A percentile compares a stretch with the other conserved stretches of the same genome.
Evolutionary conservation across 306 rosid genomes (phyloP).

Genomic region (Vigna hirtella): DNA sequence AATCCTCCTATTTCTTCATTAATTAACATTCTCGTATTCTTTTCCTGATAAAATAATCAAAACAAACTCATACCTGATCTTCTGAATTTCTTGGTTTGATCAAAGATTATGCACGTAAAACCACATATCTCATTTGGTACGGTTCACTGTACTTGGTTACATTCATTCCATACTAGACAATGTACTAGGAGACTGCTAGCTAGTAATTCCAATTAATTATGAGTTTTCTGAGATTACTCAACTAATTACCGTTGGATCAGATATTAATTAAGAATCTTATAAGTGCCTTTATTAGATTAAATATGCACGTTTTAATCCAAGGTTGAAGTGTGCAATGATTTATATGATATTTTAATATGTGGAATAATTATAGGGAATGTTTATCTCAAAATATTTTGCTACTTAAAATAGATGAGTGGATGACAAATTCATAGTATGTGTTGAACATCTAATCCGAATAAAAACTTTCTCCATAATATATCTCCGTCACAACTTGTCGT

Average conservation of each 20-base stretch:
- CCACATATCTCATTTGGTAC: conserved; percentile 43
- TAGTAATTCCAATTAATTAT: conserved; percentile 24
- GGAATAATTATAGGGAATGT: too few species aligned
- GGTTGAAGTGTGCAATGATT: too few species aligned
- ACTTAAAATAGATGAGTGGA: too few species aligned
- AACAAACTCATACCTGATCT: conserved; percentile 1
- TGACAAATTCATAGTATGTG: too few species aligned
- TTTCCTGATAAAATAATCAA: background rate
- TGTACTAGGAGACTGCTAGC: conserved; percentile 24
- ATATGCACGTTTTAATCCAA: too few species aligned
- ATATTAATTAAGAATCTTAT: conserved; percentile 10
- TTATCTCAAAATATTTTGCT: too few species aligned
- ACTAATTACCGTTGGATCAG: background rate
- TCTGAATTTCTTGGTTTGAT: conserved; percentile 53
- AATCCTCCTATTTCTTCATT: conserved; percentile 5
- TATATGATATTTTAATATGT: too few species aligned
- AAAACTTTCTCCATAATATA: too few species aligned
- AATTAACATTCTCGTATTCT: background rate
- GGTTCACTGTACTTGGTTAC: conserved; percentile 64
- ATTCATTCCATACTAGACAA: conserved; percentile 32
- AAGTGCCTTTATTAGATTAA: background rate
- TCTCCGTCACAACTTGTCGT: too few species aligned
- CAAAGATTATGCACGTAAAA: conserved; percentile 54
- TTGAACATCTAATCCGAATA: too few species aligned
- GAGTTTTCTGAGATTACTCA: background rate